Conservation (phyloP, 2,329 filamentous ascomycete genomes). For the Esteya vermicola region DNA sequence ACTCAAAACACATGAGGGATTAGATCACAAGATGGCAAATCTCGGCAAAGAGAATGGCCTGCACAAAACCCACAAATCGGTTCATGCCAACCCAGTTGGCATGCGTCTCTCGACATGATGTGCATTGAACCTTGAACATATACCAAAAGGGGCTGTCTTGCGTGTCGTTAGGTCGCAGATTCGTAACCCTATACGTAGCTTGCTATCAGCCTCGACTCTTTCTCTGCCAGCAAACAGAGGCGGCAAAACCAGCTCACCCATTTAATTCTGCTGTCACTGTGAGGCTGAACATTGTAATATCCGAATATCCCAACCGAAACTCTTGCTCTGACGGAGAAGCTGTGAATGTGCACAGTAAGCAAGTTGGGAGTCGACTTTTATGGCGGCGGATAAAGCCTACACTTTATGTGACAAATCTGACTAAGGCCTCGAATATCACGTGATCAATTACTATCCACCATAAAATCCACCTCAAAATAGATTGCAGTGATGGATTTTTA, state of each 20-base stretch:
- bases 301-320: too few relatives aligned
- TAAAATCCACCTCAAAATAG: too few relatives aligned
- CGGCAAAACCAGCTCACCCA: slow-evolving; percentile 34
- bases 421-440: too few relatives aligned
- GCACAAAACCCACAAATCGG: slow-evolving; percentile 56
- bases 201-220: too few relatives aligned
- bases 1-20: too few relatives aligned
- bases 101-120: slow-evolving; percentile 87
- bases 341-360: too few relatives aligned
- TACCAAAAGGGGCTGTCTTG: slow-evolving; percentile 81
- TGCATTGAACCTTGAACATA: slow-evolving; percentile 96
- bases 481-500: too few relatives aligned
- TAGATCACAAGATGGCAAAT: neutral
- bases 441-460: too few relatives aligned
- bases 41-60: neutral
- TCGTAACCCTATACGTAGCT: slow-evolving; percentile 55
- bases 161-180: slow-evolving; percentile 73
- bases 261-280: slow-evolving; percentile 53
- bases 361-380: too few relatives aligned
- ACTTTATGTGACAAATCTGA: neutral
- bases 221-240: too few relatives aligned
- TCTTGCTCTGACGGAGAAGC: too few relatives aligned
- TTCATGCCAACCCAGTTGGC: slow-evolving; percentile 75
- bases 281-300: slow-evolving; percentile 46
- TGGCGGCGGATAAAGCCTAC: too few relatives aligned